phyloP scores from a whole-genome alignment of 202 grass and related monocot species.

The Alloteropsis angusta region DNA sequence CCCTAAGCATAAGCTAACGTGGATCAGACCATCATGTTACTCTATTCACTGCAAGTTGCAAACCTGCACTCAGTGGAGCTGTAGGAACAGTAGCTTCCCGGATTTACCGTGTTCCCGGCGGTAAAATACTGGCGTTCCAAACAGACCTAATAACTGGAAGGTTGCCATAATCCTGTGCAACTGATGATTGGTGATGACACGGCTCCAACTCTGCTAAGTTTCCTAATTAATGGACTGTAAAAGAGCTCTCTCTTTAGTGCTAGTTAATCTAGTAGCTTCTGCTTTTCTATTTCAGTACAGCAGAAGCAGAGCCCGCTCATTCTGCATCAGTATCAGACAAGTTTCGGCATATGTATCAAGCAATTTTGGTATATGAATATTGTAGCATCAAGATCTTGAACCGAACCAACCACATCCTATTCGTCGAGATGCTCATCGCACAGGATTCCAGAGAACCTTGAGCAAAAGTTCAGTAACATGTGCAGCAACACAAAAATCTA shows the following conservation, averaged over 20 bases:
- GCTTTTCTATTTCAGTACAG: not conserved
- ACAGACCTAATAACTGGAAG: not conserved
- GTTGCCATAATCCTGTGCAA: not conserved
- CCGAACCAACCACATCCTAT: constrained; percentile 21
- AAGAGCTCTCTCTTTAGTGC: not conserved
- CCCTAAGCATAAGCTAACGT: constrained; percentile 9
- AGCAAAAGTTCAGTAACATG: constrained; percentile 15
- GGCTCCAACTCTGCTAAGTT: constrained; percentile 16
- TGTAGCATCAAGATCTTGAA: constrained; percentile 34
- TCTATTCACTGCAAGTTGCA: not conserved
- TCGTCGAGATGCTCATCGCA: constrained; percentile 29
- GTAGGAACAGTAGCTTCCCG: not conserved
- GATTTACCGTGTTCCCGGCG: not conserved
- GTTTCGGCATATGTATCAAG: constrained; percentile 21
- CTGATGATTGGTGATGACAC: constrained; percentile 21
- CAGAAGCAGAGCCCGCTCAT: not conserved
- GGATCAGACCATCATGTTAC: not conserved
- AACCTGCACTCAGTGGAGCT: not conserved
- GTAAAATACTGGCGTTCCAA: not conserved
- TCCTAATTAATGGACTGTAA: not conserved
- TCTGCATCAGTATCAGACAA: constrained; percentile 10
- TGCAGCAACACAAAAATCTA: constrained; percentile 24
- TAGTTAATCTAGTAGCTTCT: constrained; percentile 1
- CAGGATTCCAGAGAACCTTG: constrained; percentile 25
- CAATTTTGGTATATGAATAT: constrained; percentile 17